phyloP scores from a whole-genome alignment of 768 basidiomycete genomes.

The Leccinum barrowsii region DNA sequence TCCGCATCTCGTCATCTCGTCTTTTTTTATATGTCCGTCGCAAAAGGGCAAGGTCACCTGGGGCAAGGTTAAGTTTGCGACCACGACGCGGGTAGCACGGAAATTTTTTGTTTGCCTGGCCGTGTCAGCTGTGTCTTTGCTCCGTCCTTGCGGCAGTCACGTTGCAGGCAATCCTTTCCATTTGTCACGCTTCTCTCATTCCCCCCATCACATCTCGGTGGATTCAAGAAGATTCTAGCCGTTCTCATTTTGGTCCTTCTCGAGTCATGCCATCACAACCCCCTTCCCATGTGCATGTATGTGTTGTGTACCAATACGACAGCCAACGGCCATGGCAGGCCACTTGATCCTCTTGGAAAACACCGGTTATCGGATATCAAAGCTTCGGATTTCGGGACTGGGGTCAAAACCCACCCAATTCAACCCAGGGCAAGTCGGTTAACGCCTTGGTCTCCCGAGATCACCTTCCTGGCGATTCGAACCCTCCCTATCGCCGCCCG shows the following conservation, averaged over 20 bases:
- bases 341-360: conserved; percentile 9
- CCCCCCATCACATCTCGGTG: conserved; percentile 11
- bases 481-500: conserved; percentile 18
- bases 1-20: conserved; percentile 11
- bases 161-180: conserved; percentile 21
- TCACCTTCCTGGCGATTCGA: conserved; percentile 14
- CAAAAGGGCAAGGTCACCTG: conserved; percentile 11
- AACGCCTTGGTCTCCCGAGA: conserved; percentile 24
- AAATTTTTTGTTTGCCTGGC: conserved; percentile 26
- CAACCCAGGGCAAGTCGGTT: neutral
- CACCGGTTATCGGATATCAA: conserved; percentile 10
- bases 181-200: conserved; percentile 15
- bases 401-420: neutral
- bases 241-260: conserved; percentile 13
- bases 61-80: conserved; percentile 33
- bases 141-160: conserved; percentile 35
- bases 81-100: conserved; percentile 24
- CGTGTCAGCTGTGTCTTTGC: conserved; percentile 24
- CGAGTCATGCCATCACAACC: conserved; percentile 3
- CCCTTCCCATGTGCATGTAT: neutral
- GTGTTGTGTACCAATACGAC: neutral
- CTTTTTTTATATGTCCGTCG: conserved; percentile 6
- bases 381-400: conserved; percentile 5
- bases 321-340: neutral
- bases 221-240: conserved; percentile 8